These are phyloP conservation scores for Calycina herbarum DNA, from an alignment of 2,329 filamentous ascomycete genomes.

Conservation along the genomic window DNA sequence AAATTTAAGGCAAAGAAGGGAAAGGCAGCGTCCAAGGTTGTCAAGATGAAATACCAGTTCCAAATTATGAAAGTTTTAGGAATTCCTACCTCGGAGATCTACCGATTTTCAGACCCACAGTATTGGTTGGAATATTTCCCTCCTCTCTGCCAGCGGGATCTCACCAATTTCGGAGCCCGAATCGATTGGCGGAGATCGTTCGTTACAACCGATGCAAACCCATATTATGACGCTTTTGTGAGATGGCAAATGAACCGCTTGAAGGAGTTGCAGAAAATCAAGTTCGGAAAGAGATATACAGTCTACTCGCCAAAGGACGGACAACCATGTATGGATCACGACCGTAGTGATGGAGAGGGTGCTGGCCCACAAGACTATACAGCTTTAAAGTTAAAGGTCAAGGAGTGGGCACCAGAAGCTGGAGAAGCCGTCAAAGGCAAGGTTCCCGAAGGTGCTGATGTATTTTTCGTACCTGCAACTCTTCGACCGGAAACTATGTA, in stretches of 20 bases:
- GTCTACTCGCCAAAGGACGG: conserved; percentile 90
- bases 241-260: conserved; percentile 96
- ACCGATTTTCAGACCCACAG: conserved; percentile 86
- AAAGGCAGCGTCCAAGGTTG: conserved; percentile 85
- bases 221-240: conserved; percentile 94
- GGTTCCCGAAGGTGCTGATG: conserved; percentile 73
- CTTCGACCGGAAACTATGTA: conserved; percentile 98
- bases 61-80: conserved; percentile 93
- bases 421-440: conserved; percentile 72
- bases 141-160: conserved; percentile 73
- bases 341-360: conserved; percentile 77
- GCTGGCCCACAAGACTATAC: conserved; percentile 89
- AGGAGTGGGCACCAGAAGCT: conserved; percentile 82
- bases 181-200: conserved; percentile 94
- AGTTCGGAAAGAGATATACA: conserved; percentile 90
- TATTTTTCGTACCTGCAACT: conserved; percentile 90
- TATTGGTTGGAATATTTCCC: conserved; percentile 95
- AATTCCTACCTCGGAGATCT: conserved; percentile 83
- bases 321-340: conserved; percentile 86
- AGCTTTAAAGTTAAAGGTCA: conserved; percentile 84
- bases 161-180: conserved; percentile 79
- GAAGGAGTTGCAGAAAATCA: conserved; percentile 86
- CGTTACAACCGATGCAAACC: conserved; percentile 94
- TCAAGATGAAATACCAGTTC: conserved; percentile 94
- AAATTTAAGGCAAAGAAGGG: conserved; percentile 93